These are phyloP conservation scores for Cyberlindnera saturnus DNA, from an alignment of 805 yeast genomes.

Conservation along the genomic window DNA sequence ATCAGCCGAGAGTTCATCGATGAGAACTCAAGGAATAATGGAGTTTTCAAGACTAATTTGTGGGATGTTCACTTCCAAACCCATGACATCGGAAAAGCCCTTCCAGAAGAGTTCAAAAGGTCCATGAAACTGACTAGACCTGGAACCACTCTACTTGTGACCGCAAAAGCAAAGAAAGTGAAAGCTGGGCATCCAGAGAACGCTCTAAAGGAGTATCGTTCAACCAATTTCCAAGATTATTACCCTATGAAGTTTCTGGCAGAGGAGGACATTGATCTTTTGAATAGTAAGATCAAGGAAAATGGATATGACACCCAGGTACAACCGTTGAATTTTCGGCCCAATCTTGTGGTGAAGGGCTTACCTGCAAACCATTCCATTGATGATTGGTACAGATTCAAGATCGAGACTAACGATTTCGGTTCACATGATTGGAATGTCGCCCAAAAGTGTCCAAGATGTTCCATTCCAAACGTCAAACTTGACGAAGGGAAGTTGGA, in stretches of 20 bases:
- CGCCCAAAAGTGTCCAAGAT: conserved; percentile 17
- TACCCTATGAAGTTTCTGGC: conserved; percentile 17
- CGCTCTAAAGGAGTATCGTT: conserved; percentile 6
- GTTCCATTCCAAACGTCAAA: conserved; percentile 17
- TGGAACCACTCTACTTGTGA: conserved; percentile 13
- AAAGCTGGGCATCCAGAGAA: conserved; percentile 13
- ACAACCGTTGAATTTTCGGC: conserved; percentile 15
- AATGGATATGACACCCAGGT: conserved; percentile 6
- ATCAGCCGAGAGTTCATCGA: conserved; percentile 13
- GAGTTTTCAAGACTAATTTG: conserved; percentile 7
- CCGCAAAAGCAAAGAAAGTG: conserved; percentile 15
- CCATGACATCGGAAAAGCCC: conserved; percentile 14
- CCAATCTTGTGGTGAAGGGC: conserved; percentile 13
- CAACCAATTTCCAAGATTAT: conserved; percentile 18
- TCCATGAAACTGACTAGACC: conserved; percentile 16
- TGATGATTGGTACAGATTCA: conserved; percentile 13
- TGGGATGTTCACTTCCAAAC: conserved; percentile 18
- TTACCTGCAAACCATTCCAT: conserved; percentile 1
- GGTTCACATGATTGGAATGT: conserved; percentile 8
- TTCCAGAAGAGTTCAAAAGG: conserved; percentile 14
- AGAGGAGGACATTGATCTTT: conserved; percentile 9
- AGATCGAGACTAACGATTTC: conserved; percentile 1
- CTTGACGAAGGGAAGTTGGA: conserved; percentile 14
- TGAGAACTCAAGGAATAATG: conserved; percentile 3
- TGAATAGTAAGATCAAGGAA: conserved; percentile 7